phyloP scores from a whole-genome alignment of 1,139 yeast genomes.

The Candida pseudoviswanathii region DNA sequence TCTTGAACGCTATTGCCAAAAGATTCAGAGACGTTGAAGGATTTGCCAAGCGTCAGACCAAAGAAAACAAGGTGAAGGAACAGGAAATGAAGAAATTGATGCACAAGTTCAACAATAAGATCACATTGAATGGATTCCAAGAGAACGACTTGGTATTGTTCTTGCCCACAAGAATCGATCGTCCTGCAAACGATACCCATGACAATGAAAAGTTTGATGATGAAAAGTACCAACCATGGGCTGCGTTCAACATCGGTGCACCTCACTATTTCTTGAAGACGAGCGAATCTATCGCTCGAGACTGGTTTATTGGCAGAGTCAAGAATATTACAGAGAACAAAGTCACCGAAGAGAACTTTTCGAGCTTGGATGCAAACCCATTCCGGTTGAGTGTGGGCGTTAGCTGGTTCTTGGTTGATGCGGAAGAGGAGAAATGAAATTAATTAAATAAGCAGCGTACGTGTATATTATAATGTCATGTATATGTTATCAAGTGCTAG shows the following conservation, averaged over 20 bases:
- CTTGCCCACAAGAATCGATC: slow-evolving; percentile 68
- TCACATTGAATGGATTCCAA: slow-evolving; percentile 67
- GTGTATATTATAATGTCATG: not conserved
- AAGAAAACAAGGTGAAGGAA: slow-evolving; percentile 62
- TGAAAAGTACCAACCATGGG: slow-evolving; percentile 65
- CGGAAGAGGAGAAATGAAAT: slow-evolving; percentile 29
- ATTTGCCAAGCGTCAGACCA: slow-evolving; percentile 65
- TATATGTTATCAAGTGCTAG: too few species aligned
- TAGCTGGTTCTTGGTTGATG: slow-evolving; percentile 53
- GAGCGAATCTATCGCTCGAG: slow-evolving; percentile 38
- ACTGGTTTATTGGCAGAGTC: slow-evolving; percentile 75
- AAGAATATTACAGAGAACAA: slow-evolving; percentile 47
- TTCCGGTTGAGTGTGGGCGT: slow-evolving; percentile 50
- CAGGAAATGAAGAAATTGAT: slow-evolving; percentile 43
- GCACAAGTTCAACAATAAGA: slow-evolving; percentile 47
- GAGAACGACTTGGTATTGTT: slow-evolving; percentile 78
- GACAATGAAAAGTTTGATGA: slow-evolving; percentile 21
- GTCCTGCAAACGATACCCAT: slow-evolving; percentile 13
- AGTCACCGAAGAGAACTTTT: slow-evolving; percentile 41
- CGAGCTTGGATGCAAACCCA: slow-evolving; percentile 42
- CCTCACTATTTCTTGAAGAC: slow-evolving; percentile 69
- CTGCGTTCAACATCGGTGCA: slow-evolving; percentile 80
- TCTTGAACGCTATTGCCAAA: slow-evolving; percentile 67
- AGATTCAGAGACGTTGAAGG: slow-evolving; percentile 87
- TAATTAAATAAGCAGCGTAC: not conserved